Conservation (phyloP, 176 grass and related monocot genomes). For the Urochloa ruziziensis region DNA sequence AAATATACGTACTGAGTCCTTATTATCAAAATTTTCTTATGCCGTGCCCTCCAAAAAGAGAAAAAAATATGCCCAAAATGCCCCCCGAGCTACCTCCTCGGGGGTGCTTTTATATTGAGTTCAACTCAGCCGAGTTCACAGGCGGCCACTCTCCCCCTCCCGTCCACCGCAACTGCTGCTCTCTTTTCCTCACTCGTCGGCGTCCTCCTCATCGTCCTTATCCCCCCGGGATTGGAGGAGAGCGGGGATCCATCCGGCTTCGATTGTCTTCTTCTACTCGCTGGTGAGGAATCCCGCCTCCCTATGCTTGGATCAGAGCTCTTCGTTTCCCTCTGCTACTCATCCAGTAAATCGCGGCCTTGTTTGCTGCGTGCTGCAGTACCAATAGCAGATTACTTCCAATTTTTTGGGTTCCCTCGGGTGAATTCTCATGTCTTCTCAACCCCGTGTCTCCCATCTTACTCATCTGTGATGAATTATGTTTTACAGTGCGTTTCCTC, state of each 20-base stretch:
- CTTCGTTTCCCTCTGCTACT: not conserved
- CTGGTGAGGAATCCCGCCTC: not conserved
- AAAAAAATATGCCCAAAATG: not conserved
- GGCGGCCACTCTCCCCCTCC: not conserved
- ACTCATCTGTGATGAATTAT: not conserved
- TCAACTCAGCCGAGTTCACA: not conserved
- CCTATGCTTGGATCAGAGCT: not conserved
- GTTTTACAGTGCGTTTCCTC: not conserved
- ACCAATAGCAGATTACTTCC: too few species aligned
- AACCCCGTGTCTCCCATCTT: too few species aligned
- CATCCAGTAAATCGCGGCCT: too few species aligned
- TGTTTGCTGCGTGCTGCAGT: too few species aligned
- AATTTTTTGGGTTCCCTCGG: too few species aligned
- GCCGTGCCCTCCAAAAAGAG: too few species aligned
- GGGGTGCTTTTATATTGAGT: not conserved
- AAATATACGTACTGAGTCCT: not conserved
- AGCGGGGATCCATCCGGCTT: not conserved
- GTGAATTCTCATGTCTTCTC: too few species aligned
- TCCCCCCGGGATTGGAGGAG: not conserved
- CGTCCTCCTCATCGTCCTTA: not conserved
- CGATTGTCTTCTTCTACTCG: not conserved
- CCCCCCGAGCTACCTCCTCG: not conserved
- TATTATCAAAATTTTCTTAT: not conserved
- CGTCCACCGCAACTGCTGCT: not conserved
- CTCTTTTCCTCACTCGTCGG: not conserved